A percentile compares a stretch with the other conserved stretches of the same genome.
Evolutionary conservation across 2,329 filamentous ascomycete genomes (phyloP).

Genomic region (Furcasterigmium sp.): DNA sequence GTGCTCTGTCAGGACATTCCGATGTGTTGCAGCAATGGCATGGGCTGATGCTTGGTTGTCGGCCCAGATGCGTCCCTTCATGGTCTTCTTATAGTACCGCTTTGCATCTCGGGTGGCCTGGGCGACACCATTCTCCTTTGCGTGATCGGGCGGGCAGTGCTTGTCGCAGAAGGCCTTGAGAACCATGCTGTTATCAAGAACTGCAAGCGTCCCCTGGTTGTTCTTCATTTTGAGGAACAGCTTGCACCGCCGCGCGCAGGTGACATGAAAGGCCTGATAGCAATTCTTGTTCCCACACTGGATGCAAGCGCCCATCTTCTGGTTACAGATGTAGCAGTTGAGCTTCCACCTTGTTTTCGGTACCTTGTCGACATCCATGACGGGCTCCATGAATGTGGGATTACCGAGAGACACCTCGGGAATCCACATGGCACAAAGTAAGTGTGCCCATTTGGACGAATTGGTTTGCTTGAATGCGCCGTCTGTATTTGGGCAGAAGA

Average conservation of each 20-base stretch:
- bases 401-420: conserved; percentile 95
- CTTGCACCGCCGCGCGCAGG: conserved; percentile 81
- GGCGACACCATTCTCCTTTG: conserved; percentile 78
- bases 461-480: conserved; percentile 98
- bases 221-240: conserved; percentile 97
- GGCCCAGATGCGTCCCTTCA: conserved; percentile 87
- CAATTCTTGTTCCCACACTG: conserved; percentile 98
- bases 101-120: conserved; percentile 77
- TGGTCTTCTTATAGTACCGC: conserved; percentile 82
- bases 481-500: conserved; percentile 96
- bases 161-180: conserved; percentile 95
- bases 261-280: conserved; percentile 95
- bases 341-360: conserved; percentile 92
- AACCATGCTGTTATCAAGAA: conserved; percentile 72
- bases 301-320: conserved; percentile 97
- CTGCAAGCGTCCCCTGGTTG: conserved; percentile 69
- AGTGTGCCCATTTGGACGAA: conserved; percentile 91
- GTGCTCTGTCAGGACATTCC: conserved; percentile 59
- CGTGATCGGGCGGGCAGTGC: conserved; percentile 86
- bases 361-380: conserved; percentile 97
- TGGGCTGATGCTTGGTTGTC: conserved; percentile 82
- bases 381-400: conserved; percentile 95
- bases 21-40: conserved; percentile 69
- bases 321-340: conserved; percentile 92
- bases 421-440: conserved; percentile 97